Base-by-base conservation (phyloP, 2,329 filamentous ascomycete species). In the Sordariomycetes sp. region DNA sequence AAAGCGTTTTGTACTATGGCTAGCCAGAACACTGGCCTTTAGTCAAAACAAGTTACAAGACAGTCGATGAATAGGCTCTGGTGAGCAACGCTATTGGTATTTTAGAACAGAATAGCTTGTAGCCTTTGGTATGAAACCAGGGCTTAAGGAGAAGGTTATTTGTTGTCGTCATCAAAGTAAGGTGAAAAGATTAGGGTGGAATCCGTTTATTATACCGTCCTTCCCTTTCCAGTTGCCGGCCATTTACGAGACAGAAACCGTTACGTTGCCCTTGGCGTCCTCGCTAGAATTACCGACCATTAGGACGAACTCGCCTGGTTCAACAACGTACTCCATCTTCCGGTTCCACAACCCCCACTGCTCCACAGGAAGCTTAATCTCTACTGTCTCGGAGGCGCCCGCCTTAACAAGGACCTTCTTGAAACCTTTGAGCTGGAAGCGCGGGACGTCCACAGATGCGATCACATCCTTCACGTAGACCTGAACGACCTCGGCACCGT, bases 311-410 rank as follows among this genome's bases (percentile, higher is more conserved):
- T 85, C 78, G 1, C 87, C 87, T 3, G 80, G 80, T 75, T 90
- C 88, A 43, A 90, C 86, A 25, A 88, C 84, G 68, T 90, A 90
- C 68, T 85, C 72, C 83, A 89, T 87, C 61, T 76, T 76, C 0
- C 76, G 80, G 66, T 85, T 72, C 53, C 82, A 85, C 1, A 83
- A 72, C 11, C 78, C 78, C 61, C 86, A 74, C 25, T 79, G 67
- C 12, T 81, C 77, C 67, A 87, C 84, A 60, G 79, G 75, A 54
- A 76, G 65, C 43, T 78, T 73, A 34, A 87, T 73, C 40, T 71
- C 64, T 46, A 79, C 74, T 6, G 68, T 79, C 63, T 79, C 73
- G 1, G 79, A 86, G 67, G 81, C 74, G 0, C 84, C 85, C 2
- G 83, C 80, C 58, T 77, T 76, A 59, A 88, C 71, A 25, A 75